A percentile compares a stretch with the other conserved stretches of the same genome.
Conservation (phyloP, 805 yeast species). For the Candida sithepensis region DNA sequence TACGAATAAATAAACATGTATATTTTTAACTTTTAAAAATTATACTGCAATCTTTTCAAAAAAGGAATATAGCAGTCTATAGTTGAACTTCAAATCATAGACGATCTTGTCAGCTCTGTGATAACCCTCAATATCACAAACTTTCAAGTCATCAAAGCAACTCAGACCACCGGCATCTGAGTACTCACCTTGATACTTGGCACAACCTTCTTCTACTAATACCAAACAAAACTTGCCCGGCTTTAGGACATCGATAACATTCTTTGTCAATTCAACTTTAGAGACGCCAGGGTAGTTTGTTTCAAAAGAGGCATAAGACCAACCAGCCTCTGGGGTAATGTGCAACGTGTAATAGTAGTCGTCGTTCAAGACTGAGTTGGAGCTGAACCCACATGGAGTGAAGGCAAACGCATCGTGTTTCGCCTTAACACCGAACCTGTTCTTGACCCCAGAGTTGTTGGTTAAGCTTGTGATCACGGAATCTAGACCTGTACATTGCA, state of each 20-base stretch:
- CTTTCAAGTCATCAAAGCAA: slow-evolving; percentile 31
- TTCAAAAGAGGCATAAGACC: slow-evolving; percentile 96
- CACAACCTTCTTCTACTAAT: slow-evolving; percentile 21
- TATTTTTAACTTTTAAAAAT: neutral
- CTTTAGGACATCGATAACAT: slow-evolving; percentile 59
- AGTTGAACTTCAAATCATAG: slow-evolving; percentile 68
- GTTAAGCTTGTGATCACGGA: slow-evolving; percentile 33
- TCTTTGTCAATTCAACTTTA: slow-evolving; percentile 53
- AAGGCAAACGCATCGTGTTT: slow-evolving; percentile 86
- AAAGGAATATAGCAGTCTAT: slow-evolving; percentile 67
- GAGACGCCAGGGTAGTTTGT: slow-evolving; percentile 64
- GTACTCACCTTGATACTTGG: neutral
- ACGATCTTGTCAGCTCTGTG: slow-evolving; percentile 61
- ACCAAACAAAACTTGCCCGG: slow-evolving; percentile 70
- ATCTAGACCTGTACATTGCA: slow-evolving; percentile 61
- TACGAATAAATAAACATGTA: neutral
- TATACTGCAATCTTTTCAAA: slow-evolving; percentile 38
- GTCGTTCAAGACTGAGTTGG: slow-evolving; percentile 69
- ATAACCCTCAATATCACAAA: slow-evolving; percentile 43
- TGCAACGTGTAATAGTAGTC: slow-evolving; percentile 75
- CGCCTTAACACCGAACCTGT: neutral
- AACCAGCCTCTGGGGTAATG: slow-evolving; percentile 89
- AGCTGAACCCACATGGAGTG: slow-evolving; percentile 92
- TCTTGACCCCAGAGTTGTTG: neutral
- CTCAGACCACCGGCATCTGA: slow-evolving; percentile 24